phyloP scores from a whole-genome alignment of 805 yeast species.

The Saturnispora diversa region DNA sequence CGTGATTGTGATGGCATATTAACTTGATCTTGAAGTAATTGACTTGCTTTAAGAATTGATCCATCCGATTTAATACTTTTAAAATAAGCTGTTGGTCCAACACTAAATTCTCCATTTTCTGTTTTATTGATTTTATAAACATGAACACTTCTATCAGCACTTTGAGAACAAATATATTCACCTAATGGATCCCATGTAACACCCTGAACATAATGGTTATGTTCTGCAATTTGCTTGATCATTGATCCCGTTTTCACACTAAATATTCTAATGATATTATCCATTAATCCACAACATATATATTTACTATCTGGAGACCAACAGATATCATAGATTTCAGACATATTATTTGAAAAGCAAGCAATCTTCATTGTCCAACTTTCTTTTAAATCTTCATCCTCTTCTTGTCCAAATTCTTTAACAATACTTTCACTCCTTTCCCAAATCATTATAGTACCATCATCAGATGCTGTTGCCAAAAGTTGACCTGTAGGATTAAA shows the following conservation, averaged over 20 bases:
- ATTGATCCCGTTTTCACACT: constrained; percentile 48
- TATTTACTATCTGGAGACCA: constrained; percentile 85
- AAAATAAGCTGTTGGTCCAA: constrained; percentile 37
- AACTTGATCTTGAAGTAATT: constrained; percentile 4
- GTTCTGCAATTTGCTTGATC: constrained; percentile 57
- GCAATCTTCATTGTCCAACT: constrained; percentile 63
- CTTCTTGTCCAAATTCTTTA: constrained; percentile 53
- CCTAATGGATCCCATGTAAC: constrained; percentile 90
- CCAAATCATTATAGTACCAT: constrained; percentile 86
- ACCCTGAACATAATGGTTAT: constrained; percentile 89
- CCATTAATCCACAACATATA: constrained; percentile 88
- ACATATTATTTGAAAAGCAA: constrained; percentile 43
- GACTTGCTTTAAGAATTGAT: constrained; percentile 32
- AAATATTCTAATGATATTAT: constrained; percentile 68
- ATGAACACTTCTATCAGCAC: constrained; percentile 79
- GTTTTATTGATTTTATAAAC: constrained; percentile 41
- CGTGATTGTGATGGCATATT: constrained; percentile 10
- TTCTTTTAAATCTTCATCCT: constrained; percentile 46
- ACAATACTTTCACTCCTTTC: constrained; percentile 43
- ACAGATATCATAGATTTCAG: constrained; percentile 82
- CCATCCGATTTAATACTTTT: constrained; percentile 51
- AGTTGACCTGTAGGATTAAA: constrained; percentile 63
- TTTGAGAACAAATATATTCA: constrained; percentile 73
- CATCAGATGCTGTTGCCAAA: constrained; percentile 92
- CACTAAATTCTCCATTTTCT: constrained; percentile 23